Percentiles rank a stretch among this genome's conserved stretches.
These are phyloP conservation scores for Saccharomyces jurei DNA, from an alignment of 805 yeast genomes.

Conservation along the genomic window DNA sequence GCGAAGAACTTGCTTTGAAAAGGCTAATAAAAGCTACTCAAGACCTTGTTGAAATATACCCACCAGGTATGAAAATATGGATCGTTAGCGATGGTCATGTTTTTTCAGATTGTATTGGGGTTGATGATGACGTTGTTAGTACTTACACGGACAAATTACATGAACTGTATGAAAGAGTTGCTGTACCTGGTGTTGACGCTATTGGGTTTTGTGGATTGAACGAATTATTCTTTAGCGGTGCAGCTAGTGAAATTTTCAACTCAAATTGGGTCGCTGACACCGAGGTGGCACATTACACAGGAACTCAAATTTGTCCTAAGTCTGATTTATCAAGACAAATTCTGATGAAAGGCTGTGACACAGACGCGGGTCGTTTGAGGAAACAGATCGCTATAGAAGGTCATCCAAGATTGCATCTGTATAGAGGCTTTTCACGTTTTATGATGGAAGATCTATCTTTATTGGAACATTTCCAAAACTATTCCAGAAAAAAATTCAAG, in stretches of 20 bases:
- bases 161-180: slow-evolving; percentile 33
- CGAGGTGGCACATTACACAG: slow-evolving; percentile 32
- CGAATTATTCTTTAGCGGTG: slow-evolving; percentile 33
- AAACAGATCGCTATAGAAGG: slow-evolving; percentile 48
- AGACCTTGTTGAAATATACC: slow-evolving; percentile 34
- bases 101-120: slow-evolving; percentile 57
- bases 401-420: slow-evolving; percentile 46
- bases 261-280: slow-evolving; percentile 26
- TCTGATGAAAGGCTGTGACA: slow-evolving; percentile 39
- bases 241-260: slow-evolving; percentile 20
- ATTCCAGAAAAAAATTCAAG: slow-evolving; percentile 43
- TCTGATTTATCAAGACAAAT: slow-evolving; percentile 36
- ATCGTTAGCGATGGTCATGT: slow-evolving; percentile 62
- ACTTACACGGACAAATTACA: slow-evolving; percentile 39
- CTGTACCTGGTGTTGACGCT: slow-evolving; percentile 27
- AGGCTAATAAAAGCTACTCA: slow-evolving; percentile 31
- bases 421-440: slow-evolving; percentile 50
- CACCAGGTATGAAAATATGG: slow-evolving; percentile 48
- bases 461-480: slow-evolving; percentile 32
- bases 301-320: slow-evolving; percentile 31
- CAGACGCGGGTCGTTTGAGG: slow-evolving; percentile 56
- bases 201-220: slow-evolving; percentile 38
- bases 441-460: slow-evolving; percentile 50
- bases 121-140: slow-evolving; percentile 48
- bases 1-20: slow-evolving; percentile 38